Evolutionary conservation across 352 stramenopile genomes (phyloP).

Genomic region (Albugo laibachii): DNA sequence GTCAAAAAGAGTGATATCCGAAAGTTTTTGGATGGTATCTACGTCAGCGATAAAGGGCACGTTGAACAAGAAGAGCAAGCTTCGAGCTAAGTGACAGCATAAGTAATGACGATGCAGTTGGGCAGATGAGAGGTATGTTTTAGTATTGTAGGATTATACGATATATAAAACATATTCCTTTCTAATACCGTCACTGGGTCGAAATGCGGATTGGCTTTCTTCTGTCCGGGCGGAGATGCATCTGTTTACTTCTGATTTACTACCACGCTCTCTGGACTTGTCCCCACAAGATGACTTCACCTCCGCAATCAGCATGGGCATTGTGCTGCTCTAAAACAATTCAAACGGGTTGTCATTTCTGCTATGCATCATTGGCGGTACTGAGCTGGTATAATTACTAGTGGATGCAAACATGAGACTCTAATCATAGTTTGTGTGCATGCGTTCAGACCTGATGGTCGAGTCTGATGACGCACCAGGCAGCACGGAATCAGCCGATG

Average conservation of each 20-base stretch:
- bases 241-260: neutral
- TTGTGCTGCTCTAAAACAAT: constrained; percentile 39
- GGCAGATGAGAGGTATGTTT: no score
- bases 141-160: no score
- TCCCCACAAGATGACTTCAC: neutral
- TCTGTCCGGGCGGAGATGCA: constrained; percentile 79
- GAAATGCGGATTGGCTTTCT: constrained; percentile 58
- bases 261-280: neutral
- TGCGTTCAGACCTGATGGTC: no score
- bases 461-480: no score
- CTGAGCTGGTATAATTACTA: no score
- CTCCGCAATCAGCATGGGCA: neutral
- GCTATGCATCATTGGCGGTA: no score
- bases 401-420: no score
- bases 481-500: no score
- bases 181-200: constrained; percentile 67
- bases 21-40: constrained; percentile 99
- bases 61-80: constrained; percentile 33
- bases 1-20: constrained; percentile 89
- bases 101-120: no score
- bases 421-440: no score
- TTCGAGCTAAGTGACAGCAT: no score
- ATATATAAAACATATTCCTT: no score
- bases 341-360: constrained; percentile 41
- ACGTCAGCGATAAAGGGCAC: constrained; percentile 94